These are phyloP conservation scores for Pseudogymnoascus sp. DNA, from an alignment of 2,329 filamentous ascomycete genomes.

Conservation along the genomic window DNA sequence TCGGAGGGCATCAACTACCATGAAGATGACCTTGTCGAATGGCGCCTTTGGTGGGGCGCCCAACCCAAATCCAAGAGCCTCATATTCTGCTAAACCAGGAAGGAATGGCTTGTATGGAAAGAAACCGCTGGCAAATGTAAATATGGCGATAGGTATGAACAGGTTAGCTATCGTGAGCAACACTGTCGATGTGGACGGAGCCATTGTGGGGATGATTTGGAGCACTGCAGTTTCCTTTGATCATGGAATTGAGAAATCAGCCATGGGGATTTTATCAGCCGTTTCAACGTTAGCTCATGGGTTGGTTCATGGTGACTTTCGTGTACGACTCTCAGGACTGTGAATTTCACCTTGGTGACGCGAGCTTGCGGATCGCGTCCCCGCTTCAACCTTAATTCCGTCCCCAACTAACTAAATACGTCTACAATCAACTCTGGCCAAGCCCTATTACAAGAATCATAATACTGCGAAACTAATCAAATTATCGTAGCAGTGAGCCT, in stretches of 20 bases:
- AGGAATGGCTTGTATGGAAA: slow-evolving; percentile 97
- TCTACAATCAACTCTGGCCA: background rate
- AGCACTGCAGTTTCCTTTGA: background rate
- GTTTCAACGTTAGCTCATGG: background rate
- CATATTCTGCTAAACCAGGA: slow-evolving; percentile 70
- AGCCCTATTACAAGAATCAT: background rate
- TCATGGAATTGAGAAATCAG: background rate
- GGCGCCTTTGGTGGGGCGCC: slow-evolving; percentile 55
- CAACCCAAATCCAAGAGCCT: slow-evolving; percentile 47
- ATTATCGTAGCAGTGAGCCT: background rate
- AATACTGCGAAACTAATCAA: background rate
- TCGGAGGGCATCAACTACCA: slow-evolving; percentile 93
- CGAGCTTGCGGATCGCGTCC: slow-evolving; percentile 3
- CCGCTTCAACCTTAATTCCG: slow-evolving; percentile 4
- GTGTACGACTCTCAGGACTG: background rate
- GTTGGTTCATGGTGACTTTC: slow-evolving; percentile 6
- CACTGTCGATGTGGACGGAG: slow-evolving; percentile 18
- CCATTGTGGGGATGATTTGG: slow-evolving; percentile 19
- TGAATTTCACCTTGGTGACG: slow-evolving; percentile 4
- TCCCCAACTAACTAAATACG: slow-evolving; percentile 1
- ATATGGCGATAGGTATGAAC: slow-evolving; percentile 65
- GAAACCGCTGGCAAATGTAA: slow-evolving; percentile 82
- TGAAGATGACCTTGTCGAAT: slow-evolving; percentile 89
- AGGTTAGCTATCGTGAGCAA: slow-evolving; percentile 63
- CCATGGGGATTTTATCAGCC: background rate